These are phyloP conservation scores for Rhizopogon roseolus DNA, from an alignment of 768 basidiomycete species.

Conservation along the genomic window DNA sequence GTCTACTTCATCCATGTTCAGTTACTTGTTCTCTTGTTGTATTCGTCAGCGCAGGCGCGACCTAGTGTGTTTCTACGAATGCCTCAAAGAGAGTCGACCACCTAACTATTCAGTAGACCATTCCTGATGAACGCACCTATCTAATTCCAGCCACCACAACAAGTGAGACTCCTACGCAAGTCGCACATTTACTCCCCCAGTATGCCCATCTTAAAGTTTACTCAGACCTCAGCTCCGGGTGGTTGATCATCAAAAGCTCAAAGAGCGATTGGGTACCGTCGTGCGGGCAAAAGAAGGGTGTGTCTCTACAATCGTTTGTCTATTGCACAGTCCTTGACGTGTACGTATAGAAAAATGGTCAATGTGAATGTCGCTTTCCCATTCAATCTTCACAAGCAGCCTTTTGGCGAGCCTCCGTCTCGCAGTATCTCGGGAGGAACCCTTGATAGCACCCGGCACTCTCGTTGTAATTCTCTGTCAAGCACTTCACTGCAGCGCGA, in stretches of 20 bases:
- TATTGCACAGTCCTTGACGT: neutral
- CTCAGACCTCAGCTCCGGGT: constrained; percentile 24
- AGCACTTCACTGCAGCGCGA: constrained; percentile 17
- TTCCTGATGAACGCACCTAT: constrained; percentile 20
- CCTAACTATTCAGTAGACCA: neutral
- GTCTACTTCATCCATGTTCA: constrained; percentile 16
- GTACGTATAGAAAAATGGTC: constrained; percentile 57
- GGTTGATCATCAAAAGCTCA: constrained; percentile 46
- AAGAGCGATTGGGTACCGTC: constrained; percentile 48
- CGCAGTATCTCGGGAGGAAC: constrained; percentile 32
- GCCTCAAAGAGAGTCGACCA: too few relatives aligned
- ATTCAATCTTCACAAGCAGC: constrained; percentile 52
- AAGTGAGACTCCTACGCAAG: constrained; percentile 21
- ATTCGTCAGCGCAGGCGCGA: constrained; percentile 17
- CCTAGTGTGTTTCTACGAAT: constrained; percentile 11
- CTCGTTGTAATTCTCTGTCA: constrained; percentile 12
- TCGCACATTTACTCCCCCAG: neutral
- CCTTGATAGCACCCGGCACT: constrained; percentile 13
- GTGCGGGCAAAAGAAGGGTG: constrained; percentile 61
- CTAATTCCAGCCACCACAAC: constrained; percentile 21
- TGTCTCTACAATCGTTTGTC: constrained; percentile 10
- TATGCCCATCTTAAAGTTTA: neutral
- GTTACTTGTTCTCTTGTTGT: constrained; percentile 25
- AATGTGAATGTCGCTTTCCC: constrained; percentile 58
- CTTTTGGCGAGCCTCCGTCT: constrained; percentile 20